Percentiles rank a stretch among this genome's conserved stretches.
phyloP scores from a whole-genome alignment of 2,329 filamentous ascomycete species.

The Ascosphaera pollenicola region DNA sequence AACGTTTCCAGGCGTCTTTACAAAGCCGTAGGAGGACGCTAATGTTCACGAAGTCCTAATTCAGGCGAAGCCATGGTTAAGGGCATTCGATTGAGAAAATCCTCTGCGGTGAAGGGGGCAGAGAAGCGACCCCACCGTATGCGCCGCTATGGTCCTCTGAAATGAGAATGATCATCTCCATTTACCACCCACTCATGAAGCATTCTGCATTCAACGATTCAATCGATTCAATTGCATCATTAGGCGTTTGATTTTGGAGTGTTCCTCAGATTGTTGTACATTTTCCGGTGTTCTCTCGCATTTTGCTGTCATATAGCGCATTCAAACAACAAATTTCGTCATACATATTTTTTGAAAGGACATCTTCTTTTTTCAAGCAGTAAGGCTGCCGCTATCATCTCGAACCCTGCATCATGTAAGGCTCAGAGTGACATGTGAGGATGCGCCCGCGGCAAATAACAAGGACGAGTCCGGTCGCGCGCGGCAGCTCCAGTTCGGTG shows the following conservation, averaged over 20 bases:
- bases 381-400: no score
- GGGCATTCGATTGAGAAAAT: background rate
- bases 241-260: background rate
- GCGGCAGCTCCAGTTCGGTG: no score
- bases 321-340: no score
- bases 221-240: background rate
- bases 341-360: no score
- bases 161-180: background rate
- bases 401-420: no score
- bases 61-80: background rate
- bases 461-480: no score
- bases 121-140: background rate
- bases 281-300: background rate
- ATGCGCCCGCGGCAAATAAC: no score
- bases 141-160: background rate
- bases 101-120: background rate
- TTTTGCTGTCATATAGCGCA: no score
- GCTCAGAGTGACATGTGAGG: no score
- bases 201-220: background rate
- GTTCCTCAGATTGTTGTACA: background rate
- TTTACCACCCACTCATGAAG: background rate
- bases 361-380: no score
- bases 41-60: background rate
- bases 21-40: background rate
- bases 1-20: background rate